Evolutionary conservation across 768 basidiomycete genomes (phyloP), one percentile per base, ranked within the genome.

Genomic region (Pleurotus tuber-regium): DNA sequence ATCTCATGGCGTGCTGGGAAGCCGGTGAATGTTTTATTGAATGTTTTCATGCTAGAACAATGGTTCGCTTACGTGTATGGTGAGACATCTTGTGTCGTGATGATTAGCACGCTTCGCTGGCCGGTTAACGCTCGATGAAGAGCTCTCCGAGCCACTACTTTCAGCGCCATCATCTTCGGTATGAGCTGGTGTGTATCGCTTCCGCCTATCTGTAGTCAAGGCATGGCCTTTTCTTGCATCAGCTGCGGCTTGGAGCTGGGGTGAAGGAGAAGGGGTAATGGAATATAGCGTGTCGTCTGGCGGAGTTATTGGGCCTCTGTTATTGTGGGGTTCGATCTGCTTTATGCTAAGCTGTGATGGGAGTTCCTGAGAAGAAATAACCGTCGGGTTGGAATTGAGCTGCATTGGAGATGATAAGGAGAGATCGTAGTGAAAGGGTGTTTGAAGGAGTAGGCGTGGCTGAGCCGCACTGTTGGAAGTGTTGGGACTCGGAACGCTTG

Each of bases 1-100:
- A 66, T 10, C 87, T 83, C 74, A 89, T 81, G 1, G 87, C 88
- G 57, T 85, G 80, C 88, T 89, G 59, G 16, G 41, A 21, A 7
- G 35, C 31, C 21, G 41, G 50, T 40, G 23, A 26, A 51, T 35
- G 48, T 42, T 31, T 39, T 31, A 28, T 31, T 12, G 19, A 40
- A 47, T 4, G 35, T 21, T 35, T 12, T 24, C 41, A 42, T 25
- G 49, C 16, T 8, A 16, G 1, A 35, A 52, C 54, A 41, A 44
- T 41, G 12, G 12, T 39, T 25, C 10, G 63, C 70, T 57, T 64
- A 86, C 87, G 62, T 87, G 82, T 19, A 89, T 80, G 0, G 86
- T 89, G 31, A 85, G 70, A 64, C 79, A 82, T 9, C 81, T 77
- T 35, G 62, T 79, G 63, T 87, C 86, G 55, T 84, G 86, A 46